A percentile compares a stretch with the other conserved stretches of the same genome.
Evolutionary conservation across 768 basidiomycete genomes (phyloP).

Genomic region (Agaricus blazei): DNA sequence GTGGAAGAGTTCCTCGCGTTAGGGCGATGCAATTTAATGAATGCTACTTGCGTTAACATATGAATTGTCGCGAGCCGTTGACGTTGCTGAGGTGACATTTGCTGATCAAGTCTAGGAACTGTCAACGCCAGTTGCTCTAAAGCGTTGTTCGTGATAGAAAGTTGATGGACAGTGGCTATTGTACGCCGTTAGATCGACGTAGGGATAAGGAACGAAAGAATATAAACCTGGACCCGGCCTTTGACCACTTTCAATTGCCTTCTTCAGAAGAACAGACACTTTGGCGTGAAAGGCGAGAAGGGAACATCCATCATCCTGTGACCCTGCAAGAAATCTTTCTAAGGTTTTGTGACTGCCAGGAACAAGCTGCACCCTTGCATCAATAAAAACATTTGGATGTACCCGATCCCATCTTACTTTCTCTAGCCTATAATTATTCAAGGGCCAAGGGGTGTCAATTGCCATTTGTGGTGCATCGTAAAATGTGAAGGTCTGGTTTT

Average conservation of each 20-base stretch:
- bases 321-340: constrained; percentile 21
- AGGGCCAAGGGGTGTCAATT: constrained; percentile 33
- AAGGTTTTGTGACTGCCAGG: constrained; percentile 20
- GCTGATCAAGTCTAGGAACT: constrained; percentile 14
- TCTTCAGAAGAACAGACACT: constrained; percentile 21
- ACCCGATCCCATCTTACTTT: constrained; percentile 6
- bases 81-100: constrained; percentile 11
- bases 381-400: constrained; percentile 8
- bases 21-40: constrained; percentile 20
- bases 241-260: constrained; percentile 8
- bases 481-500: constrained; percentile 36
- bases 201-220: neutral
- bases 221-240: constrained; percentile 1
- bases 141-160: constrained; percentile 9
- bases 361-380: constrained; percentile 6
- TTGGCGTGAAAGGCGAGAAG: constrained; percentile 22
- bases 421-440: constrained; percentile 17
- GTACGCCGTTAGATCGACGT: neutral
- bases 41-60: constrained; percentile 28
- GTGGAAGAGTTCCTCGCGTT: constrained; percentile 1
- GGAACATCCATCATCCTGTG: constrained; percentile 20
- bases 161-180: constrained; percentile 2
- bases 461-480: constrained; percentile 27
- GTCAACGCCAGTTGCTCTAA: constrained; percentile 21
- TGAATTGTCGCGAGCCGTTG: constrained; percentile 25